phyloP scores from a whole-genome alignment of 164 flowering plant genomes.

The Kingdonia uniflora region DNA sequence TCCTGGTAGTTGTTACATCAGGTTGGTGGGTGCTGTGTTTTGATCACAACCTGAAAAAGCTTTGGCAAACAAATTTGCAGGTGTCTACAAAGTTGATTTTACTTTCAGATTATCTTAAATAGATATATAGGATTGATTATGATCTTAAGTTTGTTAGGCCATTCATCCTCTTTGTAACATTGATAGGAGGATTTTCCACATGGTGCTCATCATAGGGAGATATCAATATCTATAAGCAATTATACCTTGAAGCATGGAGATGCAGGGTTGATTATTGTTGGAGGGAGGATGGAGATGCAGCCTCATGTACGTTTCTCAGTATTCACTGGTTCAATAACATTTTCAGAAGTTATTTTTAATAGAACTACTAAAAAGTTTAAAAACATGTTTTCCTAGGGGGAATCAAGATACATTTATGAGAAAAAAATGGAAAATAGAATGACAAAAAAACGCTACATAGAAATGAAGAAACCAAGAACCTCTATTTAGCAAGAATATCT shows the following conservation, averaged over 20 bases:
- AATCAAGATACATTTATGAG: too few species aligned
- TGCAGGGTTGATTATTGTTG: constrained; percentile 82
- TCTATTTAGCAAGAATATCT: too few species aligned
- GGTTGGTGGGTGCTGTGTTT: constrained; percentile 97
- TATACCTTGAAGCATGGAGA: constrained; percentile 88
- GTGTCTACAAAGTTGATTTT: constrained; percentile 18
- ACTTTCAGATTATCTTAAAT: background rate
- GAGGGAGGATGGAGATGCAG: constrained; percentile 96
- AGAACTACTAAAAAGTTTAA: too few species aligned
- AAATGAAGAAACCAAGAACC: too few species aligned
- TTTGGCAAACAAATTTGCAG: constrained; percentile 90
- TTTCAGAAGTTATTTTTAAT: too few species aligned
- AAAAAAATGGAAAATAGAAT: too few species aligned
- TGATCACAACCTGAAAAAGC: constrained; percentile 88
- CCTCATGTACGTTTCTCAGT: constrained; percentile 63
- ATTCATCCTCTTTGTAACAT: constrained; percentile 2
- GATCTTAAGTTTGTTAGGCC: constrained; percentile 4
- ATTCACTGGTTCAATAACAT: background rate
- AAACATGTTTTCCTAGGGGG: too few species aligned
- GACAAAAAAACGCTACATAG: too few species aligned
- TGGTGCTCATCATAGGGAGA: constrained; percentile 53
- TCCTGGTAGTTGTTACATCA: constrained; percentile 89
- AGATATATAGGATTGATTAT: background rate
- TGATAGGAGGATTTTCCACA: constrained; percentile 77
- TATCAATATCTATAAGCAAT: constrained; percentile 50